Base-by-base conservation (phyloP, 371 early-diverging fungal genomes). In the Mucor racemosus region DNA sequence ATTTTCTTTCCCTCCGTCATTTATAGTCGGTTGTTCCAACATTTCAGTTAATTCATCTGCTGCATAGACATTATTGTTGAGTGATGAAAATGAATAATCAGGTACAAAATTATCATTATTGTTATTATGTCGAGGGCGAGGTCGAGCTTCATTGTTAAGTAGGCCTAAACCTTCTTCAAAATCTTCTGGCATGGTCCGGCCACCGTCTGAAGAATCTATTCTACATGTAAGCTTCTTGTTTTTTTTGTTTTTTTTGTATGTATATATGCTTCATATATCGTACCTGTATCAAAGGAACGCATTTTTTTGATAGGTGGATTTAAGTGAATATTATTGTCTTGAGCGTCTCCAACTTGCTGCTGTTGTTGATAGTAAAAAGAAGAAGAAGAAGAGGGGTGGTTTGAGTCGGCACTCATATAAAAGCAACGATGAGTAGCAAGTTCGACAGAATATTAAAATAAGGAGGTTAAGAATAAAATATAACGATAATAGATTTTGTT, bases 1-100 rank as follows among this genome's bases (percentile, higher is more conserved):
- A 4, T 5, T 31, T 50, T 62, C 48, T 19, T 53, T 62, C 54
- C 10, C 36, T n/a, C 15, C 44, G 1, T 55, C 35, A 6, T 11
- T 11, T n/a, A 46, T 10, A 10, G 19, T 48, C 5, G 44, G 36
- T 7, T 63, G 64, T 19, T 74, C 70, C 5, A 79, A 42, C 76
- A 77, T 74, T 60, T 80, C 77, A 7, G 80, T 77, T 11, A 73
- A 72, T 71, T 80, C 80, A 64, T 74, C 21, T 62, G 31, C 55
- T 21, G 33, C 14, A 40, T 72, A 64, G 10, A 34, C 35, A 36
- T 62, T 21, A 40, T 55, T 38, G 35, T 58, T 62, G 1, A 60
- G 33, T 11, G 77, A 68, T 34, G 77, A 73, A 67, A 76, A 76
- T 19, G 74, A 68, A 53, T 70, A 70, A 53, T 70, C 70, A 41